Conservation (phyloP, 208 protist species). For the Trypanosoma mega region DNA sequence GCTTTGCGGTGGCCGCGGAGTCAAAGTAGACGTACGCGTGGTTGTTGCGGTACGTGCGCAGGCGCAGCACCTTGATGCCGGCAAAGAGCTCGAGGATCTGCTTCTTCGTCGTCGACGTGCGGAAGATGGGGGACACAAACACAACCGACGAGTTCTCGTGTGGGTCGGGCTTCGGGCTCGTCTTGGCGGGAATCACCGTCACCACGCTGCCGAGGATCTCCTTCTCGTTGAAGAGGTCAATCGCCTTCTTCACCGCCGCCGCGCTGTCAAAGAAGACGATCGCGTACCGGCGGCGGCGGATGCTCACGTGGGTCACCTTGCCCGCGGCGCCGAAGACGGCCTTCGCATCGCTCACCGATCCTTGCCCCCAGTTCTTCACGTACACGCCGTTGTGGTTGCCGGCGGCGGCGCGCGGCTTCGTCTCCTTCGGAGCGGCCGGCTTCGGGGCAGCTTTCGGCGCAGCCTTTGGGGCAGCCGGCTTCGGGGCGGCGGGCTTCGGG, state of each 20-base stretch:
- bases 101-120: slow-evolving; percentile 56
- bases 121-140: slow-evolving; percentile 84
- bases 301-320: slow-evolving; percentile 50
- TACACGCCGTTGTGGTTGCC: slow-evolving; percentile 73
- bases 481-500: slow-evolving; percentile 27
- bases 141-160: slow-evolving; percentile 72
- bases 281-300: slow-evolving; percentile 79
- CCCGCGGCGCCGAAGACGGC: slow-evolving; percentile 57
- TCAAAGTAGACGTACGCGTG: slow-evolving; percentile 80
- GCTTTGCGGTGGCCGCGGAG: slow-evolving; percentile 57
- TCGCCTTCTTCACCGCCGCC: slow-evolving; percentile 84
- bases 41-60: slow-evolving; percentile 84
- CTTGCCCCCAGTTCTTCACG: slow-evolving; percentile 85
- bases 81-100: slow-evolving; percentile 74
- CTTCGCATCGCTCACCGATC: slow-evolving; percentile 63
- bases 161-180: slow-evolving; percentile 70
- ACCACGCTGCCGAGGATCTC: slow-evolving; percentile 63
- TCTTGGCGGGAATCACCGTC: slow-evolving; percentile 70
- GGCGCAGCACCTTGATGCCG: slow-evolving; percentile 66
- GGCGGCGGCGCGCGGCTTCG: slow-evolving; percentile 28
- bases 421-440: slow-evolving; percentile 21
- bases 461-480: slow-evolving; percentile 33
- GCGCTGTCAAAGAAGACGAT: slow-evolving; percentile 80
- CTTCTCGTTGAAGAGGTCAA: slow-evolving; percentile 87
- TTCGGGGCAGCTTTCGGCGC: slow-evolving; percentile 14